Evolutionary conservation across 768 basidiomycete genomes (phyloP).

Genomic region (Gelatoporia subvermispora): DNA sequence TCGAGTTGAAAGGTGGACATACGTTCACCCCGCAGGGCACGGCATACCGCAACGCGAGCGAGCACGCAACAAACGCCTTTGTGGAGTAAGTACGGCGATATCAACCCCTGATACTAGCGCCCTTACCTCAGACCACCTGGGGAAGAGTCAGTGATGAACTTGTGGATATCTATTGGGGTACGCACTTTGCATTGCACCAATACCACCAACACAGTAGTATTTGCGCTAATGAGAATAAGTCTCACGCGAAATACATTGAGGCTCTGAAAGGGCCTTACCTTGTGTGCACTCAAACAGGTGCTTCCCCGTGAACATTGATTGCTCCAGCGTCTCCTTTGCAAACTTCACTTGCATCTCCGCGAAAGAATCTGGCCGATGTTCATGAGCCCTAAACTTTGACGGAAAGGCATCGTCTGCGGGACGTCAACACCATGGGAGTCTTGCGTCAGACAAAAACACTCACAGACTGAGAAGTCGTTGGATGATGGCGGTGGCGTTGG

Average conservation of each 20-base stretch:
- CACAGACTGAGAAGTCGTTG: slow-evolving; percentile 5
- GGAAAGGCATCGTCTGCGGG: slow-evolving; percentile 4
- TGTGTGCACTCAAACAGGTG: slow-evolving; percentile 57
- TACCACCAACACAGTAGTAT: slow-evolving; percentile 69
- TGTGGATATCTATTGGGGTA: neutral
- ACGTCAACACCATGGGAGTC: neutral
- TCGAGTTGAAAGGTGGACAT: slow-evolving; percentile 60
- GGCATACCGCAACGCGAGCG: slow-evolving; percentile 50
- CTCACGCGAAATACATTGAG: neutral
- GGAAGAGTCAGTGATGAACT: neutral
- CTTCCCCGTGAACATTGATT: slow-evolving; percentile 44
- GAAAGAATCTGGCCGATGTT: slow-evolving; percentile 45
- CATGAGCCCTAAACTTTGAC: neutral
- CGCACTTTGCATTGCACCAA: slow-evolving; percentile 66
- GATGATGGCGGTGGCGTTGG: slow-evolving; percentile 38
- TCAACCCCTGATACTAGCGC: neutral
- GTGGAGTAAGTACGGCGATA: neutral
- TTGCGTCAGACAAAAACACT: no score
- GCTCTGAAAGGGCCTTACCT: no score
- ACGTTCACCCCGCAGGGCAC: slow-evolving; percentile 70
- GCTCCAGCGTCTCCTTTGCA: slow-evolving; percentile 47
- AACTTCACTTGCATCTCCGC: slow-evolving; percentile 59
- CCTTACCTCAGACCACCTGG: slow-evolving; percentile 69
- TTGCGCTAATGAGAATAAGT: slow-evolving; percentile 37
- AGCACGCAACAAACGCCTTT: slow-evolving; percentile 58